Evolutionary conservation across 2,329 filamentous ascomycete genomes (phyloP).

Genomic region (Fusarium drepaniforme): DNA sequence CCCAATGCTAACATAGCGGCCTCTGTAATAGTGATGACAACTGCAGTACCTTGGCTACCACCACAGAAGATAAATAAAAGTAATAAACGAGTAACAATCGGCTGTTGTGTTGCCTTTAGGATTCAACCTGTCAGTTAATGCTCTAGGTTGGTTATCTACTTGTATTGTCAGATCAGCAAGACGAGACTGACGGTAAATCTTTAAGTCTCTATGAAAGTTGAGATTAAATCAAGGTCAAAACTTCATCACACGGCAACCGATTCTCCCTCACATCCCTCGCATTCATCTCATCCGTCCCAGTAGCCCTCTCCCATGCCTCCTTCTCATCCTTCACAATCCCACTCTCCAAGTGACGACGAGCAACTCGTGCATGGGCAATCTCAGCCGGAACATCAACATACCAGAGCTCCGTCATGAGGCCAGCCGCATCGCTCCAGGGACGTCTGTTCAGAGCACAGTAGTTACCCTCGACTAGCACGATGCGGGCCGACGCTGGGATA

Average conservation of each 20-base stretch:
- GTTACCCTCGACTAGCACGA: background rate
- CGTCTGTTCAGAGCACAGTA: background rate
- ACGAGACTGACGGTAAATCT: too few species aligned
- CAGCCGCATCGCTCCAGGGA: background rate
- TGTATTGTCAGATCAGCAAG: too few species aligned
- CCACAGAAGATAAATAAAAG: too few species aligned
- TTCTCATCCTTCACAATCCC: background rate
- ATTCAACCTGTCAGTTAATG: too few species aligned
- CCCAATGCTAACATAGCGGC: too few species aligned
- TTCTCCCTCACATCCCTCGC: slow-evolving; percentile 8
- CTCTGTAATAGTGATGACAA: too few species aligned
- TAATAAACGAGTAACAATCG: too few species aligned
- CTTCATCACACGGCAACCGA: background rate
- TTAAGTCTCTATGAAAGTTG: too few species aligned
- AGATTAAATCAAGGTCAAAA: background rate
- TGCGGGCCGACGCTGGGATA: background rate
- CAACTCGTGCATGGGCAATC: background rate
- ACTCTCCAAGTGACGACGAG: background rate
- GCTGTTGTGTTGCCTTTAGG: too few species aligned
- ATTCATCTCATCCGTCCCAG: slow-evolving; percentile 10
- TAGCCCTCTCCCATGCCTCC: background rate
- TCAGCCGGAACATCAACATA: background rate
- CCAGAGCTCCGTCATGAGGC: slow-evolving; percentile 7
- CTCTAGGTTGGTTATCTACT: too few species aligned
- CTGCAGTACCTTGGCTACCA: too few species aligned